These are phyloP conservation scores for Calvatia gigantea DNA, from an alignment of 768 basidiomycete species.

Conservation along the genomic window DNA sequence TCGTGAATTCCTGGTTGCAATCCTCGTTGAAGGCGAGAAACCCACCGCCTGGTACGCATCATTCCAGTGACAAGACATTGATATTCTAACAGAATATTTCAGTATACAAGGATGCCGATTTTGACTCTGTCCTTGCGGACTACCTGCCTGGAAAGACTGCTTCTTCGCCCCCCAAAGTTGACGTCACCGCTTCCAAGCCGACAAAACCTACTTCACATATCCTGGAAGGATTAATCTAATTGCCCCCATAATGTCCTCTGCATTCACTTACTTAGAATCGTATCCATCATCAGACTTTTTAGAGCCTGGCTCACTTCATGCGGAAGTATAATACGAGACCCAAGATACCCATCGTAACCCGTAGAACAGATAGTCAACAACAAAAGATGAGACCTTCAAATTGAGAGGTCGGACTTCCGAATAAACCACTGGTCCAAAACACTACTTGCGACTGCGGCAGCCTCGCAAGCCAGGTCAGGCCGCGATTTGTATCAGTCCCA, in stretches of 20 bases:
- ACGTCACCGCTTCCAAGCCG: slow-evolving; percentile 18
- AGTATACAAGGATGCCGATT: slow-evolving; percentile 49
- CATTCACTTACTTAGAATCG: not conserved
- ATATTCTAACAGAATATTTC: not conserved
- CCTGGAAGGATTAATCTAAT: slow-evolving; percentile 35
- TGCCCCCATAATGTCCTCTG: not conserved
- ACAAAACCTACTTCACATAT: slow-evolving; percentile 27
- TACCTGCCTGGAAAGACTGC: slow-evolving; percentile 47
- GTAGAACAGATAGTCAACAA: too few relatives aligned
- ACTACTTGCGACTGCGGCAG: too few relatives aligned
- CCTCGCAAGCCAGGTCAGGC: not conserved
- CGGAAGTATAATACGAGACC: too few relatives aligned
- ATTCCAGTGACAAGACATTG: not conserved
- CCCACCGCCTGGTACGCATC: slow-evolving; percentile 35
- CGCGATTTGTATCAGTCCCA: not conserved
- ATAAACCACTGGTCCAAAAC: too few relatives aligned
- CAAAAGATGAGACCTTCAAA: too few relatives aligned
- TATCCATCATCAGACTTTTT: not conserved
- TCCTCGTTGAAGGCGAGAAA: slow-evolving; percentile 48
- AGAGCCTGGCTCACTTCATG: too few relatives aligned
- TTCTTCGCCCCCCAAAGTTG: slow-evolving; percentile 12
- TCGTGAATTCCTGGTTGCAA: slow-evolving; percentile 58
- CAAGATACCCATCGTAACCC: too few relatives aligned
- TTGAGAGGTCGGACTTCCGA: too few relatives aligned
- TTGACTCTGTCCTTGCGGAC: slow-evolving; percentile 73